A percentile compares a stretch with the other conserved stretches of the same genome.
These are phyloP conservation scores for Spatholobus suberectus DNA, from an alignment of 306 rosid species.

Conservation along the genomic window DNA sequence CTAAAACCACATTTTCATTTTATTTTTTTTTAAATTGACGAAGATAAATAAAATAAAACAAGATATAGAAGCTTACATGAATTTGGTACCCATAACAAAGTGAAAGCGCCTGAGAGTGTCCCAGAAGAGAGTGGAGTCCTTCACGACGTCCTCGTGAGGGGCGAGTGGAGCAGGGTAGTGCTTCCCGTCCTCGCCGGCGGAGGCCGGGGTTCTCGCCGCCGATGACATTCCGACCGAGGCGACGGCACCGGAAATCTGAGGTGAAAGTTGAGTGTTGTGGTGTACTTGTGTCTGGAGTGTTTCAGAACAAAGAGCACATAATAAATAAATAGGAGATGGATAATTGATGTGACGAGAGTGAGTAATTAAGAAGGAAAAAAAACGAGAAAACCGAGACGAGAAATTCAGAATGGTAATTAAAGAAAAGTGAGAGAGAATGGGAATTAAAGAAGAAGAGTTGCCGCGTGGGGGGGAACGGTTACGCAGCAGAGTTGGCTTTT, in stretches of 20 bases:
- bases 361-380: background rate
- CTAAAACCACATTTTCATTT: constrained; percentile 17
- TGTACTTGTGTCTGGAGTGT: no score
- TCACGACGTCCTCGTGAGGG: constrained; percentile 64
- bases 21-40: no score
- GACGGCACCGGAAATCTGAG: background rate
- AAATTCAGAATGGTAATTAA: constrained; percentile 45
- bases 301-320: background rate
- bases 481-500: constrained; percentile 62
- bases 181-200: constrained; percentile 40
- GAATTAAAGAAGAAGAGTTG: constrained; percentile 57
- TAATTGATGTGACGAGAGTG: constrained; percentile 36
- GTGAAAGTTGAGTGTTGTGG: background rate
- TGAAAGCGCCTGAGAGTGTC: constrained; percentile 92
- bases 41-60: background rate
- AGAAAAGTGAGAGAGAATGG: constrained; percentile 27
- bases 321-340: background rate
- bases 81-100: constrained; percentile 77
- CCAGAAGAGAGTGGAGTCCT: constrained; percentile 70
- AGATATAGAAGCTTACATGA: constrained; percentile 59
- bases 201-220: constrained; percentile 31
- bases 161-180: constrained; percentile 79
- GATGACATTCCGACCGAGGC: constrained; percentile 47
- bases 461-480: constrained; percentile 87
- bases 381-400: constrained; percentile 53